Percentiles rank a stretch among this genome's conserved stretches.
phyloP scores from a whole-genome alignment of 495 filamentous ascomycete genomes.

The Aspergillus mulundensis region DNA sequence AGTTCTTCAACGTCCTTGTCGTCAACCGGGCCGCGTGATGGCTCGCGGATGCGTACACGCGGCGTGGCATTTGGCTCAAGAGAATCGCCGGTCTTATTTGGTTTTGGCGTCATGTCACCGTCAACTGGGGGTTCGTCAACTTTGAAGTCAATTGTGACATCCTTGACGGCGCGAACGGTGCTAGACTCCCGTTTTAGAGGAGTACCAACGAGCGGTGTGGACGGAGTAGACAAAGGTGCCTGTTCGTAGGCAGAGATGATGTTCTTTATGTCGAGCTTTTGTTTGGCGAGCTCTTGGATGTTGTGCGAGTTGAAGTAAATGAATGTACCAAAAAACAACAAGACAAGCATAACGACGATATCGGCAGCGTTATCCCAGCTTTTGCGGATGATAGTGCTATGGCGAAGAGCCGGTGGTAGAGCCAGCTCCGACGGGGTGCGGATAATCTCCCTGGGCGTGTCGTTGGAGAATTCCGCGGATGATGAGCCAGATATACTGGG shows the following conservation, averaged over 20 bases:
- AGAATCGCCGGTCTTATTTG: constrained; percentile 21
- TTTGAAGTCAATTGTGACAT: constrained; percentile 34
- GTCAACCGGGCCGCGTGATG: constrained; percentile 34
- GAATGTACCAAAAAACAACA: constrained; percentile 44
- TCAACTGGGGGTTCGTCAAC: constrained; percentile 20
- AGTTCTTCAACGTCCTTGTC: constrained; percentile 39
- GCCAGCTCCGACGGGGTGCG: constrained; percentile 40
- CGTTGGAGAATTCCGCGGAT: constrained; percentile 31
- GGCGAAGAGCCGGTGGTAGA: constrained; percentile 41
- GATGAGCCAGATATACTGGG: constrained; percentile 34
- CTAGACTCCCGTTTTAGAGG: constrained; percentile 26
- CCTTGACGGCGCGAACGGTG: constrained; percentile 22
- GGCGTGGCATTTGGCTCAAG: constrained; percentile 22
- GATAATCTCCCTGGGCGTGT: constrained; percentile 38
- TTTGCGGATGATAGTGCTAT: constrained; percentile 52
- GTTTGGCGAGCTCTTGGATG: constrained; percentile 45
- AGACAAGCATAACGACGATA: constrained; percentile 45
- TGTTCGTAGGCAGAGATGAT: constrained; percentile 46
- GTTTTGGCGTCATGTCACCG: constrained; percentile 24
- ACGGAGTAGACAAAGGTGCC: constrained; percentile 38
- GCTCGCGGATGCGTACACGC: constrained; percentile 43
- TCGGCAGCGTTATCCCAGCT: constrained; percentile 50
- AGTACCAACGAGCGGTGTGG: constrained; percentile 35
- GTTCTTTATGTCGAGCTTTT: constrained; percentile 51
- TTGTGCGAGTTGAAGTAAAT: constrained; percentile 49